Base-by-base conservation (phyloP, 352 stramenopile species). In the Bremia lactucae region DNA sequence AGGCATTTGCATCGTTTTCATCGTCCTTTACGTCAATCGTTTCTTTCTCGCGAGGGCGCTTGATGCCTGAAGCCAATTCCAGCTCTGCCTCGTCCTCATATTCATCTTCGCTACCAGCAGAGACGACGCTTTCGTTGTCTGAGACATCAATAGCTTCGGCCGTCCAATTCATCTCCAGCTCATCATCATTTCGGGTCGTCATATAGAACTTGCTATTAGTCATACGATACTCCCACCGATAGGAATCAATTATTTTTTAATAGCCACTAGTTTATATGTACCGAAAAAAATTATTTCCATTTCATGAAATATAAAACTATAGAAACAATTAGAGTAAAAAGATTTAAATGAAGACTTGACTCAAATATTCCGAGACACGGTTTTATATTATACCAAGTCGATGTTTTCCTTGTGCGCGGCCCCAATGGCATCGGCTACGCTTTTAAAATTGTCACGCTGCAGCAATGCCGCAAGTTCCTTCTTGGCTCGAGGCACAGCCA, bases 401-500 rank as follows among this genome's bases (percentile, higher is more conserved):
- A 31, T n/a, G 8, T 2, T 55, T 50, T 75, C 64, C 45, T 81
- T 83, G 57, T 89, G 76, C 20, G 72, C 73, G 6, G 74, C 72
- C 33, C 89, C 91, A 8, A 97, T 76, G 13, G 87, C 89, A 15
- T 96, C 76, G 0, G 49, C 42, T 22, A 97, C 83, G 29, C 55
- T 83, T 13, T 48, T 49, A 53, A 82, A 96, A 13, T 87, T 90
- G 38, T 97, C 85, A 1, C 57, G 57, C 28, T 75, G 43, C 7
- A 97, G 55, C 26, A 96, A 52, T 25, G 72, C 76, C 10, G 64
- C 67, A 25, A 98, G 55, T 46, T 97, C 86, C 25, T 86, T 68
- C 60, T 96, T 97, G 31, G 95, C 82, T 18, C 76, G 69, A 1
- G 71, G 68, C 8, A 97, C 77, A 6, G 90, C 71, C 18, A 88